These are phyloP conservation scores for Kokia cookei DNA, from an alignment of 441 rosid species.

Conservation along the genomic window DNA sequence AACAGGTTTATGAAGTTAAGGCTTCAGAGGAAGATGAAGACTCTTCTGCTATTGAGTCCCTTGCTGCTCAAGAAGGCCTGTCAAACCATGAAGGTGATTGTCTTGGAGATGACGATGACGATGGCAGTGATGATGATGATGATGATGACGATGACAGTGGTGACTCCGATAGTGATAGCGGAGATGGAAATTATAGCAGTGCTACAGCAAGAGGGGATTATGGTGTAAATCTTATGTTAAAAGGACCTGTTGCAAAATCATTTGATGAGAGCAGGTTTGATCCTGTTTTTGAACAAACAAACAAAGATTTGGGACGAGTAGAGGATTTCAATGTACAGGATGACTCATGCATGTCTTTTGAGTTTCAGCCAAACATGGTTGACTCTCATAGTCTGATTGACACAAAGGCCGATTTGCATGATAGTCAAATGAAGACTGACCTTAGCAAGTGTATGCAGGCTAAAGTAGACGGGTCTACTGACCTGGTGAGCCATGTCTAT, in stretches of 20 bases:
- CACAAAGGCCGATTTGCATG: conserved; percentile 7
- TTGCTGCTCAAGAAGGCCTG: neutral
- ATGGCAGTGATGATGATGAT: conserved; percentile 1
- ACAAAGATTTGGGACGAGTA: neutral
- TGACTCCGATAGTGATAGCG: conserved; percentile 17
- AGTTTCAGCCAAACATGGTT: conserved; percentile 17
- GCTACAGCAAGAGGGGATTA: conserved; percentile 22
- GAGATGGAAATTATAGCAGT: conserved; percentile 17
- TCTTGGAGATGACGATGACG: conserved; percentile 12
- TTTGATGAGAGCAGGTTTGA: conserved; percentile 10
- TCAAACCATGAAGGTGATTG: conserved; percentile 18
- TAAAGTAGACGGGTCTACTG: conserved; percentile 24
- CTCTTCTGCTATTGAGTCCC: too few species aligned
- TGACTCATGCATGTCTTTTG: conserved; percentile 44
- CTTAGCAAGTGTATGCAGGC: conserved; percentile 22
- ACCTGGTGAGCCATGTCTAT: conserved; percentile 32
- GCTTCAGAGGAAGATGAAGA: conserved; percentile 28
- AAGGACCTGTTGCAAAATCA: conserved; percentile 8
- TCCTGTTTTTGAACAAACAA: conserved; percentile 2
- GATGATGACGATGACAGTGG: neutral
- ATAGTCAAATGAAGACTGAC: conserved; percentile 20
- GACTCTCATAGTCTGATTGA: conserved; percentile 10
- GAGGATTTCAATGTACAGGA: conserved; percentile 23
- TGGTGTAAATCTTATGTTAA: conserved; percentile 21
- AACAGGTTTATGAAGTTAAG: conserved; percentile 5